These are phyloP conservation scores for Penicillium palitans DNA, from an alignment of 2,329 filamentous ascomycete genomes.

Conservation along the genomic window DNA sequence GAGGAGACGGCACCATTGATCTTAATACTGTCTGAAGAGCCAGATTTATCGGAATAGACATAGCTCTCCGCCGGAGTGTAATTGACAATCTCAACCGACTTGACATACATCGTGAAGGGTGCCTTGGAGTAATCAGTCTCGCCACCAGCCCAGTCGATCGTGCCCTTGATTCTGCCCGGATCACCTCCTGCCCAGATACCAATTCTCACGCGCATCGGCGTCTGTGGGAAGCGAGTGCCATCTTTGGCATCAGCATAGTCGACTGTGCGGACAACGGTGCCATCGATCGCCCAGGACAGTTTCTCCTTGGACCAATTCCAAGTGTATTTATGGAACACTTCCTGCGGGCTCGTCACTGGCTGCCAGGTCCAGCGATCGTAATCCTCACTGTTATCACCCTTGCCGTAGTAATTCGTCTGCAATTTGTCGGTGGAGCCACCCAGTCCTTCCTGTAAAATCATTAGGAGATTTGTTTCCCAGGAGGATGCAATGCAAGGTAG, in stretches of 20 bases:
- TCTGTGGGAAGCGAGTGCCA: not conserved
- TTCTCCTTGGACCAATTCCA: not conserved
- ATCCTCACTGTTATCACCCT: not conserved
- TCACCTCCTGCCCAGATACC: not conserved
- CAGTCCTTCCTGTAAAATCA: not conserved
- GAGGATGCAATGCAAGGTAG: not conserved
- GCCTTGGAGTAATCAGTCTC: not conserved
- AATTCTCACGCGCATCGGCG: not conserved
- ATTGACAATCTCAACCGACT: not conserved
- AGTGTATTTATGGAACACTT: not conserved
- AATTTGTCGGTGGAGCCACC: not conserved
- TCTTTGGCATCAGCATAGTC: not conserved
- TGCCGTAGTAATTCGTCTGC: not conserved
- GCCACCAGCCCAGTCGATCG: not conserved
- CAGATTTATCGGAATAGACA: not conserved
- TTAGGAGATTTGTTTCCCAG: not conserved
- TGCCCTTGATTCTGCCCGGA: not conserved
- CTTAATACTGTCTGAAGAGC: not conserved
- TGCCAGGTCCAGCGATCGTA: constrained; percentile 3
- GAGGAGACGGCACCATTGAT: not conserved
- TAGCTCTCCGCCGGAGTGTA: not conserved
- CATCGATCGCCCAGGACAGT: not conserved
- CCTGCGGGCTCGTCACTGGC: not conserved
- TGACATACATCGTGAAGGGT: constrained; percentile 1
- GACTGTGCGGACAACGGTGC: not conserved